Conservation (phyloP, 1,284 basidiomycete genomes). For the Melampsora americana region DNA sequence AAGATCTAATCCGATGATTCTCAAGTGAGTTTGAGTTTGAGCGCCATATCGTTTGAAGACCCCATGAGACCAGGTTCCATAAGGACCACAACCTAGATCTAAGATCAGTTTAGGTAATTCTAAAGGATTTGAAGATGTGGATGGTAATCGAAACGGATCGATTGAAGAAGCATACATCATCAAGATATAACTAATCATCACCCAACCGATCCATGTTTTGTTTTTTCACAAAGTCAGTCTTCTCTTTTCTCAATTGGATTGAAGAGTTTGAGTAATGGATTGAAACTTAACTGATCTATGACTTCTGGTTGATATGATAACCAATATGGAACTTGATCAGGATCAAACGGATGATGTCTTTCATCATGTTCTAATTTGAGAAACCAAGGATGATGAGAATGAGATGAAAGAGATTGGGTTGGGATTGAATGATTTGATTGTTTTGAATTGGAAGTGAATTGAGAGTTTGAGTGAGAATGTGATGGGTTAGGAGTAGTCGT, state of each 20-base stretch:
- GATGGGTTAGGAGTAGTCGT: too few species aligned
- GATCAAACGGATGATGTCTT: conserved; percentile 22
- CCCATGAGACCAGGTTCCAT: conserved; percentile 34
- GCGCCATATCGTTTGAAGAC: neutral
- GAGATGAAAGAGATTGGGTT: too few species aligned
- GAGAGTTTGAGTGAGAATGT: too few species aligned
- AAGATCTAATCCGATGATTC: conserved; percentile 20
- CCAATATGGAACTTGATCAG: conserved; percentile 36
- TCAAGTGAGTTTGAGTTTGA: neutral
- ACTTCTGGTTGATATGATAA: conserved; percentile 29
- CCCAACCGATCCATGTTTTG: too few species aligned
- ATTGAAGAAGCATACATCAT: conserved; percentile 23
- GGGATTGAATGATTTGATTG: too few species aligned
- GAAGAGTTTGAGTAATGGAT: too few species aligned
- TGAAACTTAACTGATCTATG: conserved; percentile 35
- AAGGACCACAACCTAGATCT: conserved; percentile 33
- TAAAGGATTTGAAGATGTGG: neutral
- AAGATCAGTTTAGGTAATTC: conserved; percentile 12
- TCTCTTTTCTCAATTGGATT: too few species aligned
- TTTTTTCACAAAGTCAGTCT: too few species aligned
- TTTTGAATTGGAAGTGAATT: too few species aligned
- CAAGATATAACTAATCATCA: conserved; percentile 16
- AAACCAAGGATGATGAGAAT: conserved; percentile 12
- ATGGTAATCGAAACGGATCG: conserved; percentile 12
- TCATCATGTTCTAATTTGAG: neutral